Percentiles rank a stretch among this genome's conserved stretches.
Evolutionary conservation across 129 eudicot genomes (phyloP).

Genomic region (Escallonia rubra): DNA sequence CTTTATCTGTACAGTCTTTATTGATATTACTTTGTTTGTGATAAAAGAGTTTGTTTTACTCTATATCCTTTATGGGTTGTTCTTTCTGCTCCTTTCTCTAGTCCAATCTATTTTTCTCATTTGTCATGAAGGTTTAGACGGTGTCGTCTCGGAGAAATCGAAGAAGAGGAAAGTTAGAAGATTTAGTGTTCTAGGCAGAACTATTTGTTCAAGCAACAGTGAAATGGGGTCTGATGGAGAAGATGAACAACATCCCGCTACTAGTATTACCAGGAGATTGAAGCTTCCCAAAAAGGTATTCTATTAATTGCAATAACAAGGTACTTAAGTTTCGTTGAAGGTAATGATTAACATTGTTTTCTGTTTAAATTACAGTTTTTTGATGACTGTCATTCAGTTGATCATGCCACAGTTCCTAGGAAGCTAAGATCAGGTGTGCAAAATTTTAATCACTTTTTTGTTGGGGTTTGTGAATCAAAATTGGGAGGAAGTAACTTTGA

Average conservation of each 20-base stretch:
- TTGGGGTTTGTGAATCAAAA: not conserved
- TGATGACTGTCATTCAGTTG: conserved; percentile 27
- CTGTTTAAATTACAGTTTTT: conserved; percentile 34
- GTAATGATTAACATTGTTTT: not conserved
- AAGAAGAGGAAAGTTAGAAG: conserved; percentile 29
- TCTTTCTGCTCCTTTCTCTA: not conserved
- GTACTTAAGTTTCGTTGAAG: too few species aligned
- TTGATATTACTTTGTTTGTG: not conserved
- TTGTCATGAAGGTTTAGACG: conserved; percentile 12
- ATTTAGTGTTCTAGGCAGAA: conserved; percentile 21
- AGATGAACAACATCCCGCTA: conserved; percentile 23
- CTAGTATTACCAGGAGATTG: conserved; percentile 25
- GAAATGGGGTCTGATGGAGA: conserved; percentile 38
- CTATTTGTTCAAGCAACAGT: not conserved
- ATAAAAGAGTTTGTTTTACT: conserved; percentile 1
- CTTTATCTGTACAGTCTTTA: conserved; percentile 15
- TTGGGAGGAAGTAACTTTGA: not conserved
- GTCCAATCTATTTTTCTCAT: not conserved
- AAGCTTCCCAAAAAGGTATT: conserved; percentile 52
- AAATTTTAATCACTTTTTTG: not conserved
- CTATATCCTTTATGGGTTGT: conserved; percentile 12
- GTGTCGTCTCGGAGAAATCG: conserved; percentile 8
- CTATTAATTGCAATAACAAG: not conserved
- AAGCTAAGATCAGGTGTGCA: conserved; percentile 64
- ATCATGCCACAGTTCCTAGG: conserved; percentile 45